Evolutionary conservation across 805 yeast genomes (phyloP), one percentile per base, ranked within the genome.

Genomic region (Candida tibetensis): DNA sequence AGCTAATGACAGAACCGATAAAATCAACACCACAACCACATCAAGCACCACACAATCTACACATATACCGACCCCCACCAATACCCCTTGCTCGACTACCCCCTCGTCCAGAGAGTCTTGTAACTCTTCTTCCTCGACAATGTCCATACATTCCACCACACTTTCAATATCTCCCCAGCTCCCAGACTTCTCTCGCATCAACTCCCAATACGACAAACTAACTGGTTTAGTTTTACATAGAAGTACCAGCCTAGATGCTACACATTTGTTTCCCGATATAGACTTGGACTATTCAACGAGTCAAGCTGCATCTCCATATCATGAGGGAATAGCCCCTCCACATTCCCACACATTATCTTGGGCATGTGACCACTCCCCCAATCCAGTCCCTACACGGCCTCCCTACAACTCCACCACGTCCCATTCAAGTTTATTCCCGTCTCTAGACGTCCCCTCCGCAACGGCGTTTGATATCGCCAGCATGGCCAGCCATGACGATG

Each of bases 401-500:
- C 25, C 25, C 9, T 7, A 10, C 10, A 21, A 10, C 25, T n/a
- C n/a, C n/a, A n/a, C n/a, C n/a, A n/a, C n/a, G n/a, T 10, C 25
- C 25, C 25, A 21, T 10, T 7, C 25, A 7, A 21, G 25, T 10
- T 7, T 21, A 7, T 21, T 21, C 25, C 25, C 25, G 25, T 10
- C 25, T 10, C 10, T 21, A 7, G 25, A 15, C 19, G 13, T 21
- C 28, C 13, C 28, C 29, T 7, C 35, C 23, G 8, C 7, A 22
- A 7, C 13, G 16, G 28, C 17, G 8, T 32, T 5, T 15, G 28
- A 17, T 8, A 21, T 22, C 19, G 15, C 19, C 6, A 18, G 33
- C 12, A 17, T 26, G 26, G 32, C 27, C 33, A 46, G 37, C 22
- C 36, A 36, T 17, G 40, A 38, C 12, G 41, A 42, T 4, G 44